These are phyloP conservation scores for Globisporangium middletonii DNA, from an alignment of 352 stramenopile genomes.

Conservation along the genomic window DNA sequence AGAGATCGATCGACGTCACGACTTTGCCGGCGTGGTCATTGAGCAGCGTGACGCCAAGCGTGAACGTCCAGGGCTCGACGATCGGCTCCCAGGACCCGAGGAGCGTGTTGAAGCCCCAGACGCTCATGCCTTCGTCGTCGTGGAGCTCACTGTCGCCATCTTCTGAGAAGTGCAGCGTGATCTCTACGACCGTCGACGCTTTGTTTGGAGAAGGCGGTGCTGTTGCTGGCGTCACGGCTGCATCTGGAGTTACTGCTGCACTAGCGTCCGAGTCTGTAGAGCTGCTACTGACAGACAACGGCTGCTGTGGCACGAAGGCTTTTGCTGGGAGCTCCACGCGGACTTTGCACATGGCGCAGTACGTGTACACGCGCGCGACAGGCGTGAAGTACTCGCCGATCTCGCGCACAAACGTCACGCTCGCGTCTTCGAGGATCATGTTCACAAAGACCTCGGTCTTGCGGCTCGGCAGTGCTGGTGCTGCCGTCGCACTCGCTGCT, in stretches of 20 bases:
- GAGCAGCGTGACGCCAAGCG: constrained; percentile 24
- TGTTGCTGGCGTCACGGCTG: neutral
- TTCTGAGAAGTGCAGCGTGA: constrained; percentile 55
- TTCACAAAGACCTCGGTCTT: constrained; percentile 30
- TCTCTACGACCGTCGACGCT: neutral
- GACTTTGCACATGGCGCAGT: constrained; percentile 60
- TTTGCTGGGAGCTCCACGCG: constrained; percentile 27
- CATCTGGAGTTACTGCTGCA: neutral
- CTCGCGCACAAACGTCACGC: constrained; percentile 65
- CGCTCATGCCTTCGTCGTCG: constrained; percentile 67
- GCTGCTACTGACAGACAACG: neutral
- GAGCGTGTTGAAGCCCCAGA: constrained; percentile 73
- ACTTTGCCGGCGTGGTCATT: constrained; percentile 41
- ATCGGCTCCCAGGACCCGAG: constrained; percentile 77
- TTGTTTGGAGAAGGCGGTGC: neutral
- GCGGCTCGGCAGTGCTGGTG: neutral
- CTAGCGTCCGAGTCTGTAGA: neutral
- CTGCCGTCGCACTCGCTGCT: neutral
- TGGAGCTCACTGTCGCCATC: constrained; percentile 36
- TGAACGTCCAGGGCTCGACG: constrained; percentile 74
- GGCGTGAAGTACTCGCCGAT: constrained; percentile 71
- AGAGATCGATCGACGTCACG: constrained; percentile 42
- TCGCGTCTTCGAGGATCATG: constrained; percentile 58
- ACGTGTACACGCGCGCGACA: constrained; percentile 56
- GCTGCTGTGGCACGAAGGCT: neutral